Conservation (phyloP, 805 yeast species). For the Candida manassasensis region DNA sequence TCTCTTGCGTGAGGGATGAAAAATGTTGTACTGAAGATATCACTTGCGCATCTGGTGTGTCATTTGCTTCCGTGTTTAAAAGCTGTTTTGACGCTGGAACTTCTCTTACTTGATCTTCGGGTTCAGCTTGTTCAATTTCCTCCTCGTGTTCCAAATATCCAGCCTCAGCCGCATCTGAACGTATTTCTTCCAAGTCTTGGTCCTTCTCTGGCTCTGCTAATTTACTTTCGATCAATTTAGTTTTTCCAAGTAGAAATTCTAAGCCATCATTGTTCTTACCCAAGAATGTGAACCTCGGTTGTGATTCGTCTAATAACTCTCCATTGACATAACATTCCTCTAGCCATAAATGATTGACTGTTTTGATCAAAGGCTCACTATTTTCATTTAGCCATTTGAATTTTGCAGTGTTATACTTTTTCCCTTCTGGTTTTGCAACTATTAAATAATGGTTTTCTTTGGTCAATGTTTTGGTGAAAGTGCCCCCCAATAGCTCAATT, state of each 20-base stretch:
- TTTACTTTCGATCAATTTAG: constrained; percentile 34
- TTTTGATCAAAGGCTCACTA: constrained; percentile 32
- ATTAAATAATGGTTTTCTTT: constrained; percentile 67
- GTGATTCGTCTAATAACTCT: constrained; percentile 44
- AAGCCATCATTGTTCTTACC: constrained; percentile 37
- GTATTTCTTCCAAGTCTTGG: constrained; percentile 9
- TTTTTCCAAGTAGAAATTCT: constrained; percentile 49
- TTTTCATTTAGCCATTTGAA: constrained; percentile 47
- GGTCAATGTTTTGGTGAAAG: constrained; percentile 62
- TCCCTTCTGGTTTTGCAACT: constrained; percentile 63
- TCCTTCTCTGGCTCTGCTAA: constrained; percentile 38
- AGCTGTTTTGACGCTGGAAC: constrained; percentile 1
- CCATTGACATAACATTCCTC: constrained; percentile 71
- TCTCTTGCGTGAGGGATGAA: not conserved
- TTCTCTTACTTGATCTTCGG: constrained; percentile 6
- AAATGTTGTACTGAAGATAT: not conserved
- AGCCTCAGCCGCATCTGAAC: constrained; percentile 8
- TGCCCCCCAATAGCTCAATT: constrained; percentile 68
- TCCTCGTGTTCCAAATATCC: constrained; percentile 7
- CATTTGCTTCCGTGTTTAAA: not conserved
- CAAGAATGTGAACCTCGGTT: constrained; percentile 45
- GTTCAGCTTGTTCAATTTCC: constrained; percentile 2
- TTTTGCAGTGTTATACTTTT: constrained; percentile 68
- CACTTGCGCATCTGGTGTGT: not conserved
- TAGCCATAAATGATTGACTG: constrained; percentile 82